These are phyloP conservation scores for Yarrowia osloensis DNA, from an alignment of 805 yeast species.

Conservation along the genomic window DNA sequence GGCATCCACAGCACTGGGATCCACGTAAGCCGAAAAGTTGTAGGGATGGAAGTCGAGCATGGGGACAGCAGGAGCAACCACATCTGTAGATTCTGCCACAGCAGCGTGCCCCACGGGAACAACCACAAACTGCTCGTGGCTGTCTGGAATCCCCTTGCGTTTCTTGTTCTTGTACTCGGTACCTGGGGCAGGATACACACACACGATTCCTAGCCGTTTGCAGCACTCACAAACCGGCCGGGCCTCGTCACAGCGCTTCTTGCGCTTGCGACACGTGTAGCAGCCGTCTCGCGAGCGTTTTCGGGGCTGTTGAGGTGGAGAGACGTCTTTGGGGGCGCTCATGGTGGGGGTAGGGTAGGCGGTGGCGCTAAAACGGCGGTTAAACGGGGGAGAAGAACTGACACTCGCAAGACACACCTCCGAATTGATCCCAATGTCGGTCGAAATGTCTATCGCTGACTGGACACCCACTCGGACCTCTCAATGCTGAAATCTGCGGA, in stretches of 20 bases:
- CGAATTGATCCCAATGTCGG: too few relatives aligned
- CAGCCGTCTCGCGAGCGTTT: constrained; percentile 55
- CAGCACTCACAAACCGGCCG: constrained; percentile 71
- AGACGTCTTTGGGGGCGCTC: neutral
- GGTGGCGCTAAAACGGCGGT: neutral
- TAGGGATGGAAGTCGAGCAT: neutral
- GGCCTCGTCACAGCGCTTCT: constrained; percentile 68
- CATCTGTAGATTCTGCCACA: neutral
- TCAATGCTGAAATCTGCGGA: neutral
- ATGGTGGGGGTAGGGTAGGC: too few relatives aligned
- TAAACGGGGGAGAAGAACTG: neutral
- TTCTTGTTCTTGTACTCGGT: constrained; percentile 52
- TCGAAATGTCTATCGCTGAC: too few relatives aligned
- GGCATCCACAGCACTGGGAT: too few relatives aligned
- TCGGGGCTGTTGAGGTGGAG: neutral
- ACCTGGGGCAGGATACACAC: constrained; percentile 77
- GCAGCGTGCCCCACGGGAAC: neutral
- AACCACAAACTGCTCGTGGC: neutral
- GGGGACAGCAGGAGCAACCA: neutral
- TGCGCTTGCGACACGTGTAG: constrained; percentile 72
- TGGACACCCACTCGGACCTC: too few relatives aligned
- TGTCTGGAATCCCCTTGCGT: constrained; percentile 36
- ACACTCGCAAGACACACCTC: too few relatives aligned
- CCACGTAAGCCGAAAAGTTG: neutral
- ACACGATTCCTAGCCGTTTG: constrained; percentile 59